Base-by-base conservation (phyloP, 768 basidiomycete genomes). In the Epithele typhae region DNA sequence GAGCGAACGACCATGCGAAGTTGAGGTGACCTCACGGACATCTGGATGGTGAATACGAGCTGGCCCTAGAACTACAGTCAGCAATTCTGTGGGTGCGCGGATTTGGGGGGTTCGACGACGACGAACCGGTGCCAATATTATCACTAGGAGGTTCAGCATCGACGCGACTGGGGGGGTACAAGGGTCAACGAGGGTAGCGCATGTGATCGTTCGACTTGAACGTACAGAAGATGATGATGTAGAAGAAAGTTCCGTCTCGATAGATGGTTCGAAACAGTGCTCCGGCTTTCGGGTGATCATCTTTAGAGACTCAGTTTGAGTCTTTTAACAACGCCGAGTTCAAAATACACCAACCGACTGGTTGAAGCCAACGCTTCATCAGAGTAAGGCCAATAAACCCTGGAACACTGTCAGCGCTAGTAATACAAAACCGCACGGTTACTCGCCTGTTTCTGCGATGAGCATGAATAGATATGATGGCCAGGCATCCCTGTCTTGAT, bases 181-280 rank as follows among this genome's bases (percentile, higher is more conserved):
- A 32, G 15, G 15, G 30, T 32, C 15, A 32, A 32, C 15, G 9
- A 9, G 9, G 9, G 30, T 32, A 15, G 15, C 9, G 9, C 30
- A 32, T n/a, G n/a, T n/a, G n/a, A n/a, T n/a, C n/a, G n/a, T n/a
- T n/a, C n/a, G n/a, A n/a, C n/a, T n/a, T n/a, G 12, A 19, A 37
- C 37, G 19, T 17, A 33, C 27, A 14, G 9, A 49, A 43, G 21
- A 49, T 5, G n/a, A 40, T n/a, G 6, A 14, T 7, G 37, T 43
- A 49, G 42, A 44, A 44, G 18, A 30, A n/a, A 5, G 32, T 34
- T 7, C 48, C 49, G 10, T 50, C 49, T 0, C 49, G 43, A 14
- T 50, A 50, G 43, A 50, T 45, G 3, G 39, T 50, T 2, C 18
- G 33, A 14, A 45, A 21, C 39, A 23, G 14, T 15, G 12, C 5